phyloP scores from a whole-genome alignment of 805 yeast genomes.

The Dipodascus albidus region DNA sequence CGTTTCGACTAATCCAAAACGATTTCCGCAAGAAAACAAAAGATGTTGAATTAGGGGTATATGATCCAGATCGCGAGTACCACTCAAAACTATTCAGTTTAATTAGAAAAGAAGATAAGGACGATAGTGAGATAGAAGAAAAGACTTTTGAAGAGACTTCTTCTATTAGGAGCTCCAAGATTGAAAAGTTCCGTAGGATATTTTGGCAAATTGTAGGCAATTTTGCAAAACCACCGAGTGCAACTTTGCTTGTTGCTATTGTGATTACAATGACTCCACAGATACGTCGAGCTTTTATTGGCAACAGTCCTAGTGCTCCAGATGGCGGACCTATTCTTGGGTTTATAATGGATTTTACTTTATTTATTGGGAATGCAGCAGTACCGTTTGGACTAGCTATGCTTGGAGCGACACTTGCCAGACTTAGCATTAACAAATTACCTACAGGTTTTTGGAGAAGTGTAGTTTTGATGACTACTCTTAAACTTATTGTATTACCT shows the following conservation, averaged over 20 bases:
- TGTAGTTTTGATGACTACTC: conserved; percentile 41
- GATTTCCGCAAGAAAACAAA: conserved; percentile 40
- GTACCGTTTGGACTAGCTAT: conserved; percentile 79
- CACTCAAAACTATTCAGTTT: neutral
- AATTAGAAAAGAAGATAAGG: neutral
- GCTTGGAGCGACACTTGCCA: conserved; percentile 79
- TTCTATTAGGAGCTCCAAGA: no score
- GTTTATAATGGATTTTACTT: conserved; percentile 69
- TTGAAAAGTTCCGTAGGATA: neutral
- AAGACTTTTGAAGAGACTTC: neutral
- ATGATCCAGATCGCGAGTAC: neutral
- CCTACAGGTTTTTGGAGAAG: conserved; percentile 60
- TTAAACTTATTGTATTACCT: conserved; percentile 61
- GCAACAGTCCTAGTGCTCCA: conserved; percentile 56
- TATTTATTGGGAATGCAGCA: conserved; percentile 74
- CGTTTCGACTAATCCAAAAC: conserved; percentile 53
- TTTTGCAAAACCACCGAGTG: conserved; percentile 52
- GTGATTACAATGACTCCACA: conserved; percentile 80
- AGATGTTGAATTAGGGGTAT: neutral
- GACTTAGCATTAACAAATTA: conserved; percentile 47
- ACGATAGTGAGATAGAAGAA: no score
- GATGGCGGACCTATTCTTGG: conserved; percentile 76
- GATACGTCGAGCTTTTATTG: conserved; percentile 57
- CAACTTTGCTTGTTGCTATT: conserved; percentile 55
- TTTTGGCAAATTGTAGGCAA: neutral